Evolutionary conservation across 2,329 filamentous ascomycete genomes (phyloP), one percentile per base, ranked within the genome.

Genomic region (Ophiostoma triangulosporum): DNA sequence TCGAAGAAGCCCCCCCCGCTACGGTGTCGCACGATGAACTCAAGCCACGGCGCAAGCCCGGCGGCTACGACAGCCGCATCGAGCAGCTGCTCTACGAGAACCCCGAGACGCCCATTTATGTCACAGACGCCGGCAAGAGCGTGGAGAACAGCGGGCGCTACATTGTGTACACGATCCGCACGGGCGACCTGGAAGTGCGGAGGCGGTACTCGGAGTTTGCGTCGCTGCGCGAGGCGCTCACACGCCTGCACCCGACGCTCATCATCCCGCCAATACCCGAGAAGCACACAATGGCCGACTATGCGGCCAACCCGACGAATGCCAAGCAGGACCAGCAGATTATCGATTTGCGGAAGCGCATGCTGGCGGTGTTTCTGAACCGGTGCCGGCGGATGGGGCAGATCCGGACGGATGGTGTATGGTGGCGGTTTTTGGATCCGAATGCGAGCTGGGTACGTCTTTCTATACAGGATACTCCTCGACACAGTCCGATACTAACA

Each of bases 211-310:
- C 93, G 1, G 93, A 98, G 68, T 98, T 98, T 64, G 86, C 88
- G 33, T 95, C 91, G 15, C 73, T 98, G 54, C 81, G 93, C 63
- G 84, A 89, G 62, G 91, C 91, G 3, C 77, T 98, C 27, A 89
- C 90, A 48, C 86, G 86, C 61, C 77, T 98, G 57, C 94, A 98
- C 65, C 93, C 94, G 7, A 98, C 93, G 0, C 77, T 98, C 40
- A 86, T 98, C 62, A 86, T 98, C 51, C 94, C 93, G 7, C 93
- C 93, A 3, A 98, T 98, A 63, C 93, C 93, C 22, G 94, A 98
- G 70, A 98, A 98, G 69, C 93, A 98, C 68, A 93, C 89, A 46
- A 95, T 98, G 85, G 91, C 91, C 57, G 93, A 98, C 67, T 98
- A 98, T 65, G 93, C 93, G 15, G 90, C 94, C 27, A 97, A 95